Conservation (phyloP, 768 basidiomycete genomes). For the Botryobasidium botryosum region DNA sequence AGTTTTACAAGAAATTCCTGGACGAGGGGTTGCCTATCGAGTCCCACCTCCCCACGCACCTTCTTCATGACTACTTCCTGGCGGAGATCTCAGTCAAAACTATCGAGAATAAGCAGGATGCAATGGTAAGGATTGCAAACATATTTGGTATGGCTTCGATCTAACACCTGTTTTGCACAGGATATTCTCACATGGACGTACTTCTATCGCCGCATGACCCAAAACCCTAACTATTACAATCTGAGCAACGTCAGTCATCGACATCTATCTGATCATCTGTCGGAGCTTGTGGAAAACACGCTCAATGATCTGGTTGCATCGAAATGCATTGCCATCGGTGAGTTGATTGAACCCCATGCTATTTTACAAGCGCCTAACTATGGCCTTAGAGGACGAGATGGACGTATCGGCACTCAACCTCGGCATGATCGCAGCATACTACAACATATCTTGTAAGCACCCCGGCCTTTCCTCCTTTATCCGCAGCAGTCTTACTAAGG, state of each 20-base stretch:
- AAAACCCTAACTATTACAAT: slow-evolving; percentile 93
- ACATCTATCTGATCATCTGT: slow-evolving; percentile 88
- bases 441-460: slow-evolving; percentile 73
- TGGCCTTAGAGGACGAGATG: slow-evolving; percentile 67
- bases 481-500: slow-evolving; percentile 12
- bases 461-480: not conserved
- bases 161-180: slow-evolving; percentile 20
- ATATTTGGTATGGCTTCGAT: not conserved
- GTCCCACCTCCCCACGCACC: slow-evolving; percentile 76
- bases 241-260: slow-evolving; percentile 91
- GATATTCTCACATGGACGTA: slow-evolving; percentile 98
- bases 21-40: slow-evolving; percentile 96
- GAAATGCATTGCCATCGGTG: slow-evolving; percentile 84
- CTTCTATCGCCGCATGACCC: slow-evolving; percentile 94
- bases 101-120: slow-evolving; percentile 98
- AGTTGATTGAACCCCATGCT: slow-evolving; percentile 12
- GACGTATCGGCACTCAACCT: slow-evolving; percentile 82
- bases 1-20: slow-evolving; percentile 98
- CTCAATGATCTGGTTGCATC: slow-evolving; percentile 82
- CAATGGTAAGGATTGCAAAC: slow-evolving; percentile 40
- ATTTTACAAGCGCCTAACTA: not conserved
- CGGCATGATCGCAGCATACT: slow-evolving; percentile 97
- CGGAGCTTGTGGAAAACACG: slow-evolving; percentile 89
- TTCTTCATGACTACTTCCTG: slow-evolving; percentile 92
- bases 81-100: slow-evolving; percentile 98